Evolutionary conservation across 371 early-diverging fungal genomes (phyloP).

Genomic region (Mucor sp.): DNA sequence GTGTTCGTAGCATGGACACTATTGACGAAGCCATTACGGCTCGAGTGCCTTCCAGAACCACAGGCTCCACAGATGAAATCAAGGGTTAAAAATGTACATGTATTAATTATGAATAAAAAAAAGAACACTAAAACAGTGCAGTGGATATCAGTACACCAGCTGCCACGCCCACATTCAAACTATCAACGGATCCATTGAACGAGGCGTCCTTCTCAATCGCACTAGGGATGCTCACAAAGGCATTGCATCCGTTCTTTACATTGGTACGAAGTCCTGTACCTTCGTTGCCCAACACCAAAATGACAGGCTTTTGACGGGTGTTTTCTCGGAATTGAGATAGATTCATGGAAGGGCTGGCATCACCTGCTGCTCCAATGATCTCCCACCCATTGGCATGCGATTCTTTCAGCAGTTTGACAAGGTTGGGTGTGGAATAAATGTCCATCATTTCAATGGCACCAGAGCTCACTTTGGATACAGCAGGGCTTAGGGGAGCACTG

Average conservation of each 20-base stretch:
- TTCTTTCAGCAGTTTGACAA: conserved; percentile 50
- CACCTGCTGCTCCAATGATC: conserved; percentile 53
- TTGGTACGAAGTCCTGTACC: conserved; percentile 57
- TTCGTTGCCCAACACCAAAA: conserved; percentile 72
- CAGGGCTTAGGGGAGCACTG: conserved; percentile 58
- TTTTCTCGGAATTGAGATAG: conserved; percentile 1
- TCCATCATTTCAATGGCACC: conserved; percentile 67
- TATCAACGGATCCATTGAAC: conserved; percentile 49
- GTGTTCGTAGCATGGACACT: conserved; percentile 46
- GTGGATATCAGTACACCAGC: conserved; percentile 53
- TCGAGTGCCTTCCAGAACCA: conserved; percentile 37
- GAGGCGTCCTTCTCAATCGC: neutral
- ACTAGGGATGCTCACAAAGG: conserved; percentile 45
- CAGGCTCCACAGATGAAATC: conserved; percentile 18
- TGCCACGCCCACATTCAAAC: conserved; percentile 68
- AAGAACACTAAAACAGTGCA: conserved; percentile 1
- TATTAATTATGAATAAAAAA: neutral
- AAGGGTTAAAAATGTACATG: neutral
- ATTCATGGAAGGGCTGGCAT: conserved; percentile 10
- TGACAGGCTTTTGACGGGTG: conserved; percentile 23
- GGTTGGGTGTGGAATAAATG: conserved; percentile 49
- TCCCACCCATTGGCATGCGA: conserved; percentile 54
- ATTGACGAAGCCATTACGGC: conserved; percentile 49
- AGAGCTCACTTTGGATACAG: conserved; percentile 65
- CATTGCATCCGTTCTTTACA: conserved; percentile 44